Conservation (phyloP, 495 filamentous ascomycete species). For the Oidiodendron maius region DNA sequence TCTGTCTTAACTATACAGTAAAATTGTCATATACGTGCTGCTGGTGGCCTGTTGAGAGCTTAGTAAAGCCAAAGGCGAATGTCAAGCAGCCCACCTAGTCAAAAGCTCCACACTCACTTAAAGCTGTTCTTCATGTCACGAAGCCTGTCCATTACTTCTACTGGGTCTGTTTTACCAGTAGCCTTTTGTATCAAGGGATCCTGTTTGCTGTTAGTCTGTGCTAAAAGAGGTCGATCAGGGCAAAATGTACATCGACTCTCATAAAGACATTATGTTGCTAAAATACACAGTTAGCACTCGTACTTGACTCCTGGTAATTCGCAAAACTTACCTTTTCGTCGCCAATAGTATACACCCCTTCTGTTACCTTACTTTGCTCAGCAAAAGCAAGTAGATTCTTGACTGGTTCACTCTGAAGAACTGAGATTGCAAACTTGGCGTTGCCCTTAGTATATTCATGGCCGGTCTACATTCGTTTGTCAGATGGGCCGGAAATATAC, state of each 20-base stretch:
- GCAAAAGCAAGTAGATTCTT: slow-evolving; percentile 74
- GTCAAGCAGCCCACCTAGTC: no score
- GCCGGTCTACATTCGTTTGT: slow-evolving; percentile 55
- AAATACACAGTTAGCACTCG: not conserved
- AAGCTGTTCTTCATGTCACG: slow-evolving; percentile 91
- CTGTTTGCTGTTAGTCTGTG: slow-evolving; percentile 30
- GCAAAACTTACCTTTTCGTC: slow-evolving; percentile 77
- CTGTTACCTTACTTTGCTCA: slow-evolving; percentile 74
- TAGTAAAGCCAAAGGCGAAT: no score
- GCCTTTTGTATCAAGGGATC: slow-evolving; percentile 80
- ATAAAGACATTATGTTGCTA: slow-evolving; percentile 97
- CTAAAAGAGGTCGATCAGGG: not conserved
- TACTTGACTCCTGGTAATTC: not conserved
- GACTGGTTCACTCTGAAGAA: slow-evolving; percentile 67
- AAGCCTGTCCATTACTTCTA: slow-evolving; percentile 81
- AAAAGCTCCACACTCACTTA: slow-evolving; percentile 49
- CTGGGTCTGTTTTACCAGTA: slow-evolving; percentile 74
- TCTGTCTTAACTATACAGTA: no score
- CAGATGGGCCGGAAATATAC: no score
- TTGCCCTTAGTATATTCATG: slow-evolving; percentile 97
- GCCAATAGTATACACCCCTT: slow-evolving; percentile 94
- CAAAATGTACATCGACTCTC: slow-evolving; percentile 62
- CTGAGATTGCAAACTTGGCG: slow-evolving; percentile 74
- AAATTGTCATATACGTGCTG: no score
- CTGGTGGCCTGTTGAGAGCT: no score